Evolutionary conservation across 352 stramenopile genomes (phyloP).

Genomic region (Thalassiosira allenii): DNA sequence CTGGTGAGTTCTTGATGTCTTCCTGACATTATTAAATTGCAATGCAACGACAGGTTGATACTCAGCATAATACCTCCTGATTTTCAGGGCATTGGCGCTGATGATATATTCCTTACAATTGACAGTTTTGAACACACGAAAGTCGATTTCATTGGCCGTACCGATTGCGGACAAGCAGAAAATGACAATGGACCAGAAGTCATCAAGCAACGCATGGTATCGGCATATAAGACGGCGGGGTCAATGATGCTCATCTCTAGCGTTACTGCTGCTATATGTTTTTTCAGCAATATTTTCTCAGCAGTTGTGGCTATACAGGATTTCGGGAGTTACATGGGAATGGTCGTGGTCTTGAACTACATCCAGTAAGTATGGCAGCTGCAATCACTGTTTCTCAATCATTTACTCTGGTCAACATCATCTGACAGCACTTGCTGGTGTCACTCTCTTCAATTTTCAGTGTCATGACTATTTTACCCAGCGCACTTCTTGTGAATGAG

Average conservation of each 20-base stretch:
- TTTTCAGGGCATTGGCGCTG: slow-evolving; percentile 32
- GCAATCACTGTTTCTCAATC: no score
- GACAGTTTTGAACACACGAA: slow-evolving; percentile 45
- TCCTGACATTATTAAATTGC: no score
- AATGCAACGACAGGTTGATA: no score
- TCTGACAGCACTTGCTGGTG: not conserved
- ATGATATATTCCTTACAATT: slow-evolving; percentile 54
- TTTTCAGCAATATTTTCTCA: slow-evolving; percentile 30
- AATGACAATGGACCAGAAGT: slow-evolving; percentile 10
- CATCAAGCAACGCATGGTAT: slow-evolving; percentile 35
- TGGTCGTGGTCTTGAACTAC: slow-evolving; percentile 33
- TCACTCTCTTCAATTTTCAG: not conserved
- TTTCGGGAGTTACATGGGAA: slow-evolving; percentile 42
- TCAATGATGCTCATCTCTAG: slow-evolving; percentile 51
- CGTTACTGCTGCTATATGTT: slow-evolving; percentile 44
- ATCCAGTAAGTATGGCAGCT: slow-evolving; percentile 22
- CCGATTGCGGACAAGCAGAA: not conserved
- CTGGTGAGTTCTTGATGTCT: slow-evolving; percentile 10
- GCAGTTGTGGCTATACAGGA: slow-evolving; percentile 30
- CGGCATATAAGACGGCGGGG: slow-evolving; percentile 38
- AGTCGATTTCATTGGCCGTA: slow-evolving; percentile 13
- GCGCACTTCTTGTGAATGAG: slow-evolving; percentile 39
- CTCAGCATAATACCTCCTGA: no score
- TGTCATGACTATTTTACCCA: slow-evolving; percentile 45
- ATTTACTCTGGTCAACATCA: not conserved